Evolutionary conservation across 2,329 filamentous ascomycete genomes (phyloP).

Genomic region (Parastagonospora nodorum): DNA sequence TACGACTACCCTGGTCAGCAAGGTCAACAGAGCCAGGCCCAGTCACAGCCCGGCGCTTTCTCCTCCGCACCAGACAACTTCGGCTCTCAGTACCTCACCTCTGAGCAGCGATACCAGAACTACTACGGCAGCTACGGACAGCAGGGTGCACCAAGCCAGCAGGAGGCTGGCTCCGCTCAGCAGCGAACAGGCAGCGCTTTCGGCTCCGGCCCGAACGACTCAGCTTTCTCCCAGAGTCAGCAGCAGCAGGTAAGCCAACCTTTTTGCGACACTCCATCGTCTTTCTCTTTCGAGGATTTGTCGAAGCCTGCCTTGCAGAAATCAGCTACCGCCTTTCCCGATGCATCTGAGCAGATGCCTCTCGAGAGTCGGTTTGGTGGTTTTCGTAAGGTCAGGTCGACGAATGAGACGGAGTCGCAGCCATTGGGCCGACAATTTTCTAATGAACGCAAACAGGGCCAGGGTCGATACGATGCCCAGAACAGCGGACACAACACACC

Average conservation of each 20-base stretch:
- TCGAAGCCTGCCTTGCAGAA: not conserved
- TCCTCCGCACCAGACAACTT: conserved; percentile 80
- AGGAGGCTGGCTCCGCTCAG: conserved; percentile 73
- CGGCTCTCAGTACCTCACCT: conserved; percentile 78
- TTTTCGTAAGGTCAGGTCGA: conserved; percentile 8
- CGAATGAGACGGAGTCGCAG: conserved; percentile 4
- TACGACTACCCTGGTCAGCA: conserved; percentile 55
- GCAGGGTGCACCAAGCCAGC: conserved; percentile 62
- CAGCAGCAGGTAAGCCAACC: conserved; percentile 55
- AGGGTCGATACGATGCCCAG: conserved; percentile 78
- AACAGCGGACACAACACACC: conserved; percentile 91
- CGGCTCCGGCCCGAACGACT: conserved; percentile 63
- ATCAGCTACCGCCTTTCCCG: conserved; percentile 2
- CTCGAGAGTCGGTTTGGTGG: conserved; percentile 5
- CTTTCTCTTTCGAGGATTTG: conserved; percentile 2
- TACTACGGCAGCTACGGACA: conserved; percentile 63
- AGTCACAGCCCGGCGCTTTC: conserved; percentile 68
- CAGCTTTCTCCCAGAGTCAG: conserved; percentile 67
- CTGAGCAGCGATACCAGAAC: conserved; percentile 74
- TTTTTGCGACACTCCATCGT: not conserved
- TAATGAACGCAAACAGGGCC: conserved; percentile 45
- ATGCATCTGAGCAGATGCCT: conserved; percentile 5
- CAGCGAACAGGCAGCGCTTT: conserved; percentile 82
- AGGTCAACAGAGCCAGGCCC: conserved; percentile 56
- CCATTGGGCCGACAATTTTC: conserved; percentile 6